phyloP scores from a whole-genome alignment of 495 filamentous ascomycete genomes.

The Aspergillus hancockii region DNA sequence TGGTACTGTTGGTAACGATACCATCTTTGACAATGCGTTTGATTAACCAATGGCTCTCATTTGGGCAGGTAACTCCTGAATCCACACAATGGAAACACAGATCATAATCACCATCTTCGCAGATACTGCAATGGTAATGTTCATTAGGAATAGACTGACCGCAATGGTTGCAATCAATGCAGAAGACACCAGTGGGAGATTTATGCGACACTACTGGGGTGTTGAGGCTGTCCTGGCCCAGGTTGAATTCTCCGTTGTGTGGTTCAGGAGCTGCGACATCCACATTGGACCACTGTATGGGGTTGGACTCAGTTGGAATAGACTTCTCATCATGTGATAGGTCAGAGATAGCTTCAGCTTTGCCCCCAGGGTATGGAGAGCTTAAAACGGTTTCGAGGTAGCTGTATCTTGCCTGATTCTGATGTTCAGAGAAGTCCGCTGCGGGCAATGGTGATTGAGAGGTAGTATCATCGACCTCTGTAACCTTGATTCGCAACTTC shows the following conservation, averaged over 20 bases:
- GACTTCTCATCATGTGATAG: conserved; percentile 11
- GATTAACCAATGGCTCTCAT: conserved; percentile 86
- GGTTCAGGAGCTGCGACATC: conserved; percentile 19
- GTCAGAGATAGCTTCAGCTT: conserved; percentile 14
- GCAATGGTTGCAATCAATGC: conserved; percentile 93
- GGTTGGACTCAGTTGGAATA: conserved; percentile 7
- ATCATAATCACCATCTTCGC: conserved; percentile 92
- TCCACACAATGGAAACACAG: conserved; percentile 81
- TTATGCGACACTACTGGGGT: conserved; percentile 35
- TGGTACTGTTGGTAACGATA: conserved; percentile 78
- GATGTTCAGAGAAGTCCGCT: conserved; percentile 11
- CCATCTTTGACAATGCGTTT: conserved; percentile 82
- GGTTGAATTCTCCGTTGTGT: conserved; percentile 33
- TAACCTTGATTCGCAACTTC: conserved; percentile 89
- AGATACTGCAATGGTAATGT: conserved; percentile 94
- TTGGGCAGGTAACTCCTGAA: conserved; percentile 71
- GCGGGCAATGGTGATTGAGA: conserved; percentile 14
- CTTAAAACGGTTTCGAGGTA: conserved; percentile 49
- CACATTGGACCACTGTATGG: conserved; percentile 11
- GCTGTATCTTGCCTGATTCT: conserved; percentile 31
- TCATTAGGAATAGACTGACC: conserved; percentile 70
- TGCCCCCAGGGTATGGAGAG: conserved; percentile 29
- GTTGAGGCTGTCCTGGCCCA: conserved; percentile 28
- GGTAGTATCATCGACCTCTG: conserved; percentile 28
- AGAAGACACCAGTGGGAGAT: conserved; percentile 43